Percentiles rank a stretch among this genome's conserved stretches.
phyloP scores from a whole-genome alignment of 2,329 filamentous ascomycete species.

The Aspergillus sp. region DNA sequence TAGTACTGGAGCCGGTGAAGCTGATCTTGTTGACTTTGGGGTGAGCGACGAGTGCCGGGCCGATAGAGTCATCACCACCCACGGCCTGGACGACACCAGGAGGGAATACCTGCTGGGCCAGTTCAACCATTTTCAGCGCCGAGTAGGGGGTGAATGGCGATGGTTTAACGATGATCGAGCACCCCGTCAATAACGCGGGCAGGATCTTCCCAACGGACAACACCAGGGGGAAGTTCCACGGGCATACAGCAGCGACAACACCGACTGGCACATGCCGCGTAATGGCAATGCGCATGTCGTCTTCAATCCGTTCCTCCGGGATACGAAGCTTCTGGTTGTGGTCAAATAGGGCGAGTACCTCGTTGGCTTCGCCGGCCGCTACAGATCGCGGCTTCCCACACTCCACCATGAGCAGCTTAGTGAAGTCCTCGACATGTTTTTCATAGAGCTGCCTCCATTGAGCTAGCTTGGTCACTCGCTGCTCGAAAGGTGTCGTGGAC shows the following conservation, averaged over 20 bases:
- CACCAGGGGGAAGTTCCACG: background rate
- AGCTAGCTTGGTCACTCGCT: background rate
- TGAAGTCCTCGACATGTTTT: too few species aligned
- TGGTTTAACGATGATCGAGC: slow-evolving; percentile 48
- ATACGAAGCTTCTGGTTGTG: background rate
- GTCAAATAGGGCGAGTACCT: too few species aligned
- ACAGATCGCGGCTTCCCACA: background rate
- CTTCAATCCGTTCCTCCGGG: background rate
- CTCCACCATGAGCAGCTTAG: background rate
- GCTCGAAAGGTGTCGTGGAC: background rate
- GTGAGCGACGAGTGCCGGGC: background rate
- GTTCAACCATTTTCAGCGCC: background rate
- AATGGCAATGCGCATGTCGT: background rate
- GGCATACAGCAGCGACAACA: background rate
- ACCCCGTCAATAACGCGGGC: slow-evolving; percentile 41
- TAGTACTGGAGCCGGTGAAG: slow-evolving; percentile 16
- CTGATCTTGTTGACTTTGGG: slow-evolving; percentile 17
- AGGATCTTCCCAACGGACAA: background rate
- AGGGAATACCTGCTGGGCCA: background rate
- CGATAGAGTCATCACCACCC: background rate
- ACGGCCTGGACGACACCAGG: slow-evolving; percentile 10
- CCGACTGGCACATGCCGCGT: background rate
- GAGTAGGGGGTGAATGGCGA: background rate
- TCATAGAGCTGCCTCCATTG: too few species aligned
- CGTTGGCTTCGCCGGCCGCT: too few species aligned